Evolutionary conservation across 805 yeast genomes (phyloP).

Genomic region (Limtongia smithiae): DNA sequence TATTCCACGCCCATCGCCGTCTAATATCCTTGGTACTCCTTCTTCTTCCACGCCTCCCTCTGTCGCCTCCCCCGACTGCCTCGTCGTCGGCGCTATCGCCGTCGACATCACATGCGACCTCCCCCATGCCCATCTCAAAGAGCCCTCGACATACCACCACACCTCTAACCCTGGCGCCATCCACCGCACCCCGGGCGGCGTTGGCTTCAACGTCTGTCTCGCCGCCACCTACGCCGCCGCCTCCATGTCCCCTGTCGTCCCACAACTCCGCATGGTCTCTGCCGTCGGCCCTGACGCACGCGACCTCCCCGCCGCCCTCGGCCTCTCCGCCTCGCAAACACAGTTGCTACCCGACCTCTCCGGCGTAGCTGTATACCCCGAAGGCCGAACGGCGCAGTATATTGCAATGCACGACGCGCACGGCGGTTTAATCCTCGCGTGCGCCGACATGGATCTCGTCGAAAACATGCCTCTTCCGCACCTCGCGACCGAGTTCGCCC

Average conservation of each 20-base stretch:
- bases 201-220: conserved; percentile 72
- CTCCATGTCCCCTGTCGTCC: neutral
- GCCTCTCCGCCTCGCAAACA: neutral
- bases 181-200: conserved; percentile 69
- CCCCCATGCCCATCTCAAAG: conserved; percentile 29
- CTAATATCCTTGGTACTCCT: too few relatives aligned
- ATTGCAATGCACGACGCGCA: conserved; percentile 57
- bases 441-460: conserved; percentile 79
- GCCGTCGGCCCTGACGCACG: conserved; percentile 55
- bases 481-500: conserved; percentile 42
- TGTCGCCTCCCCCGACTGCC: conserved; percentile 6
- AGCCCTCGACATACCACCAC: conserved; percentile 28
- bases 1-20: too few relatives aligned
- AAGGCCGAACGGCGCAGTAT: conserved; percentile 61
- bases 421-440: conserved; percentile 69
- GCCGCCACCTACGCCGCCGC: conserved; percentile 47
- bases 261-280: conserved; percentile 47
- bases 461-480: conserved; percentile 46
- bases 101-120: conserved; percentile 58
- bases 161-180: conserved; percentile 76
- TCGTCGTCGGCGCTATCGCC: conserved; percentile 71
- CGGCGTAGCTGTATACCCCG: conserved; percentile 31
- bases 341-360: conserved; percentile 13
- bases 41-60: neutral
- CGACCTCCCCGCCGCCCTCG: conserved; percentile 19